These are phyloP conservation scores for Rhodotorula sp. DNA, from an alignment of 1,284 basidiomycete genomes.

Conservation along the genomic window DNA sequence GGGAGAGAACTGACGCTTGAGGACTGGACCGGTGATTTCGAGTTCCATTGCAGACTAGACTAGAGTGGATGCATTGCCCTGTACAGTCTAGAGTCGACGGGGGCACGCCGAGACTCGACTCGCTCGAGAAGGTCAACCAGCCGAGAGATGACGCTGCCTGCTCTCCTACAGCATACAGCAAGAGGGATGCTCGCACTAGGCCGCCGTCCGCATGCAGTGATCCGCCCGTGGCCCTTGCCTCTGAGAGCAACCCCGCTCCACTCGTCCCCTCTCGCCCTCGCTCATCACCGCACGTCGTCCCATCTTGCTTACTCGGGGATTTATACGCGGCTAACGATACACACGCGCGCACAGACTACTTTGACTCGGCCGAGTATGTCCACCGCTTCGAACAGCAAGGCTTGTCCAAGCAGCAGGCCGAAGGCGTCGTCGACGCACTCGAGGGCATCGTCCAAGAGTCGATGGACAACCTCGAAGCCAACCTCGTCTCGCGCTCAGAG, in stretches of 20 bases:
- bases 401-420: constrained; percentile 80
- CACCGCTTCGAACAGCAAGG: constrained; percentile 83
- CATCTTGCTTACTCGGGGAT: neutral
- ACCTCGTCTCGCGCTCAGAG: constrained; percentile 89
- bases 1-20: constrained; percentile 9
- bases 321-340: neutral
- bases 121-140: neutral
- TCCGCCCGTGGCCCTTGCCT: neutral
- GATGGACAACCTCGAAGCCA: constrained; percentile 86
- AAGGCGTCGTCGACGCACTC: constrained; percentile 92
- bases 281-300: constrained; percentile 8
- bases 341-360: constrained; percentile 59
- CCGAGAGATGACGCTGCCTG: neutral
- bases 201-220: neutral
- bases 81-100: too few species aligned
- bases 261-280: neutral
- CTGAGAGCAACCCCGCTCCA: neutral
- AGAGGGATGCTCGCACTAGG: neutral
- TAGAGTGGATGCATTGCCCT: neutral
- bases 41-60: constrained; percentile 18
- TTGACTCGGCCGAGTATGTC: constrained; percentile 92
- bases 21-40: constrained; percentile 10
- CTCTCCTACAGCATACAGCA: neutral
- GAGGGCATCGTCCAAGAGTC: constrained; percentile 94
- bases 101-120: too few species aligned